Base-by-base conservation (phyloP, 2,329 filamentous ascomycete genomes). In the Aureobasidium pullulans region DNA sequence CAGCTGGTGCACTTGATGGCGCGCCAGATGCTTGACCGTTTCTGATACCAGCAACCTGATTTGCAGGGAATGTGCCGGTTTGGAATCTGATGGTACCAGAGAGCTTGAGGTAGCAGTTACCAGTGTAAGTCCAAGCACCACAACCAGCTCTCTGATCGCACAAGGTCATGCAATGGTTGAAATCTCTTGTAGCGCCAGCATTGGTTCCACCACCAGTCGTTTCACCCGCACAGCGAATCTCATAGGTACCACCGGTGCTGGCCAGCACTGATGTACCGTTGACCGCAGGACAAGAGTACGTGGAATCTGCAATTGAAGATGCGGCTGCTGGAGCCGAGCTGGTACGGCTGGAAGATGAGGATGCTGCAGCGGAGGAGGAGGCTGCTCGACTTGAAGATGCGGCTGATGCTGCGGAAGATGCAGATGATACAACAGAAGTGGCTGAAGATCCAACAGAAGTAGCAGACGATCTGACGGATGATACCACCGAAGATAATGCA, bases 61-160 rank as follows among this genome's bases (percentile, higher is more conserved):
- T n/a, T 3, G 58, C 13, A 37, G 23, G 9, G n/a, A 23, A 23
- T 23, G 23, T 23, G 31, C 32, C 4, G 31, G 13, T 1, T 6
- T 4, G 19, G 40, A 56, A 7, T 23, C 32, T 9, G 31, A 11
- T 1, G 13, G 9, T n/a, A 28, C 28, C 23, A 16, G 29, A 23
- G 4, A 10, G 16, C 13, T 59, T 59, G 37, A 49, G 57, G 29
- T 47, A 50, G 28, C 37, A 52, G 6, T 28, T 59, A 16, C 37
- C 57, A 15, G 54, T 47, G 54, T 65, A 68, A 5, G 61, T 63
- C 36, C 61, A 65, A 13, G 47, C 66, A 7, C 54, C 57, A 59
- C 66, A 68, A 19, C 52, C 59, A 4, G 57, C 6, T 13, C 43
- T 42, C 19, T 40, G 34, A 29, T 66, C 64, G 43, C 66, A 68